Evolutionary conservation across 345 rosid species (phyloP).

Genomic region (Durio zibethinus): DNA sequence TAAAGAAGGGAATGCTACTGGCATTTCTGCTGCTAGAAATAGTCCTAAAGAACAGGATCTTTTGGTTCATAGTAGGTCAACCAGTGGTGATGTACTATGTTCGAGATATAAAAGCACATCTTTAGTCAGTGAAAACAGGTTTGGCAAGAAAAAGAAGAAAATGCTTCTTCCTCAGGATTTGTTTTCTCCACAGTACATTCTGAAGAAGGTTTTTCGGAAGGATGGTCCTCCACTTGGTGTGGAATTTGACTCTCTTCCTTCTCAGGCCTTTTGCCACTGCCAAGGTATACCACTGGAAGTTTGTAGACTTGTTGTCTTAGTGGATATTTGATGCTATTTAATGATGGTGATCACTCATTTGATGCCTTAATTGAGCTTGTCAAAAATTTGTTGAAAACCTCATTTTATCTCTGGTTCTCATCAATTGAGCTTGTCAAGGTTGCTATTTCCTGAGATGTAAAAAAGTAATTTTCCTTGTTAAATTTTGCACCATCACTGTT

Average conservation of each 20-base stretch:
- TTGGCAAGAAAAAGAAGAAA: constrained; percentile 25
- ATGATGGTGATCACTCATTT: background rate
- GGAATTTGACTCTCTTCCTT: constrained; percentile 64
- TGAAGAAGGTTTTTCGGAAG: constrained; percentile 72
- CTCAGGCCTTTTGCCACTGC: constrained; percentile 23
- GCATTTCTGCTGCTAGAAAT: constrained; percentile 13
- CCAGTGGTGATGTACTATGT: constrained; percentile 18
- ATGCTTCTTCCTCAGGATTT: constrained; percentile 44
- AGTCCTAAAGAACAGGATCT: constrained; percentile 19
- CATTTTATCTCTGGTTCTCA: background rate
- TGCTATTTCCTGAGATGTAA: background rate
- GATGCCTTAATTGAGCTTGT: background rate
- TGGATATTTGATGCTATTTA: background rate
- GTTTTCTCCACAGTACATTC: constrained; percentile 52
- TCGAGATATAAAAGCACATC: constrained; percentile 25
- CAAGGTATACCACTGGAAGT: constrained; percentile 25
- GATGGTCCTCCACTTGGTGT: constrained; percentile 91
- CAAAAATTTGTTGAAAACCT: background rate
- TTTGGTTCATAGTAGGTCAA: background rate
- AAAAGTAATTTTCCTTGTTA: background rate
- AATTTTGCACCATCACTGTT: background rate
- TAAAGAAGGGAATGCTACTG: constrained; percentile 19
- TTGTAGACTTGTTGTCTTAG: background rate
- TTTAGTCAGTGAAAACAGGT: constrained; percentile 21
- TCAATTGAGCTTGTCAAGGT: background rate